A percentile compares a stretch with the other conserved stretches of the same genome.
These are phyloP conservation scores for Trichoderma orchidacearum DNA, from an alignment of 495 filamentous ascomycete species.

Conservation along the genomic window DNA sequence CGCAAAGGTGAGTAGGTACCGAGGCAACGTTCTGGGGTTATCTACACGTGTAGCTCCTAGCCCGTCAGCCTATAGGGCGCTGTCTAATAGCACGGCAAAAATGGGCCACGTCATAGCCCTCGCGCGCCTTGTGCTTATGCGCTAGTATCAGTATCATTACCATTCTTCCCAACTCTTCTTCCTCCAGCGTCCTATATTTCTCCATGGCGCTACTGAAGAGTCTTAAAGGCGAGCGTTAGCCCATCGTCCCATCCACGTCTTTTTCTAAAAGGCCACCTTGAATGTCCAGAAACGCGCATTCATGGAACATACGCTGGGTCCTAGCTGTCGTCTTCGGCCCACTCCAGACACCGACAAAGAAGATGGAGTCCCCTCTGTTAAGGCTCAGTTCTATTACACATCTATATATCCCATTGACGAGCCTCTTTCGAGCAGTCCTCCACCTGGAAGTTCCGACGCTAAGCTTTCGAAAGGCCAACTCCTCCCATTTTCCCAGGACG, in stretches of 20 bases:
- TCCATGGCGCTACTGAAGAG: not conserved
- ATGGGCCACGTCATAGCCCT: not conserved
- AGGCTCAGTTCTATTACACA: conserved; percentile 70
- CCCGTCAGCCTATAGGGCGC: too few species aligned
- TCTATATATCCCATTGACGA: conserved; percentile 71
- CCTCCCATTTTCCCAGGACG: conserved; percentile 62
- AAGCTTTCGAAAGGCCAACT: conserved; percentile 41
- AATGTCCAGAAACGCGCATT: not conserved
- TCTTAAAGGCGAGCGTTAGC: not conserved
- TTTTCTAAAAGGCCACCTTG: not conserved
- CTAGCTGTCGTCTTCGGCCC: conserved; percentile 26
- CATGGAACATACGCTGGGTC: conserved; percentile 26
- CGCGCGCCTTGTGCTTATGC: not conserved
- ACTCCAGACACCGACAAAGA: conserved; percentile 16
- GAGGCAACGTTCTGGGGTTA: too few species aligned
- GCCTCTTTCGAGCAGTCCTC: conserved; percentile 55
- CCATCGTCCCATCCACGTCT: not conserved
- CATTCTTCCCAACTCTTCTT: not conserved
- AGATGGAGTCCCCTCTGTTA: conserved; percentile 37
- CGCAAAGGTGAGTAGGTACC: too few species aligned
- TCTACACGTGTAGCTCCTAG: too few species aligned
- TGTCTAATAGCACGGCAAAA: not conserved
- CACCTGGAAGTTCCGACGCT: conserved; percentile 34
- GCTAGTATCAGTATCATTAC: not conserved
- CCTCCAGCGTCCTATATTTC: not conserved